Evolutionary conservation across 371 early-diverging fungal genomes (phyloP).

Genomic region (Apophysomyces variabilis): DNA sequence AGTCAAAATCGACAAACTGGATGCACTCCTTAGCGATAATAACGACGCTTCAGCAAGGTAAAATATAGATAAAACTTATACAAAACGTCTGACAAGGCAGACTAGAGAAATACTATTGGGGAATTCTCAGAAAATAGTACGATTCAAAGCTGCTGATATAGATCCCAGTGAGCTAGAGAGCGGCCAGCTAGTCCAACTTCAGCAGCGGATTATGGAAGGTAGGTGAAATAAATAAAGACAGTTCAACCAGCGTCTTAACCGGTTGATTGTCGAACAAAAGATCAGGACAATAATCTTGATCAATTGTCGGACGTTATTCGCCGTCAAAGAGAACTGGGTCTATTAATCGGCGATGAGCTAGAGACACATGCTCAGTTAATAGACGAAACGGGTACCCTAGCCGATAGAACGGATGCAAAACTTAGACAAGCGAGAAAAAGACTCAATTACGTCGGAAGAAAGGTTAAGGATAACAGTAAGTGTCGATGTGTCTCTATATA

Average conservation of each 20-base stretch:
- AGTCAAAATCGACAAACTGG: conserved; percentile 65
- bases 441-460: conserved; percentile 45
- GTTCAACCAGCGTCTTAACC: neutral
- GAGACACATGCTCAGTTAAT: conserved; percentile 76
- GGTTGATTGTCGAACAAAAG: conserved; percentile 27
- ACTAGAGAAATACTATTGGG: conserved; percentile 39
- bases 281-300: conserved; percentile 82
- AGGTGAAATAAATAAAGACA: conserved; percentile 8
- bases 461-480: conserved; percentile 56
- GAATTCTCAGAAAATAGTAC: conserved; percentile 40
- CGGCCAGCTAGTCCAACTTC: conserved; percentile 72
- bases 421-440: conserved; percentile 62
- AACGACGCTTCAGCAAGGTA: conserved; percentile 57
- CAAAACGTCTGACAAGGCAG: neutral
- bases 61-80: neutral
- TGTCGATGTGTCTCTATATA: neutral
- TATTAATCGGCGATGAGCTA: conserved; percentile 79
- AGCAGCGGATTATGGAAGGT: conserved; percentile 80
- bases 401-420: conserved; percentile 64
- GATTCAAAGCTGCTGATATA: conserved; percentile 48
- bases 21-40: conserved; percentile 58
- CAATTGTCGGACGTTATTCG: conserved; percentile 63
- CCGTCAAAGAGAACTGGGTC: conserved; percentile 78
- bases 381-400: conserved; percentile 72
- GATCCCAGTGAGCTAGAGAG: conserved; percentile 58